Conservation (phyloP, 257 asterid species). For the Parsonsia alboflavescens region DNA sequence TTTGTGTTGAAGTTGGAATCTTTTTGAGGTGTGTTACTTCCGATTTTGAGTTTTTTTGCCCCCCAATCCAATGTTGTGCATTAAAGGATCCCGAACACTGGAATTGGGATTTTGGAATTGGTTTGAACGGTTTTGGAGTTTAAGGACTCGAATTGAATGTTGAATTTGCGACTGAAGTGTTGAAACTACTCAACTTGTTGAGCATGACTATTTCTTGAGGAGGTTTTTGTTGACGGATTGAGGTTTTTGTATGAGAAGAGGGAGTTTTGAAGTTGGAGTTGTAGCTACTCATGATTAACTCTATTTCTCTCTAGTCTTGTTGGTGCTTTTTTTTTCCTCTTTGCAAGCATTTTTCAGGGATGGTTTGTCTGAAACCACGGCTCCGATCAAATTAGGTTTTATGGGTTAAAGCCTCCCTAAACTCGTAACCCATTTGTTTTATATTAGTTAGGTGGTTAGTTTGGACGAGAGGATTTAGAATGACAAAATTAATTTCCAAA, state of each 20-base stretch:
- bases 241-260: no score
- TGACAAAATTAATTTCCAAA: no score
- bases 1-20: conserved; percentile 17
- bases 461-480: no score
- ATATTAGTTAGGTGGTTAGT: no score
- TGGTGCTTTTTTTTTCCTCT: conserved; percentile 2
- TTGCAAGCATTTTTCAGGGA: conserved; percentile 23
- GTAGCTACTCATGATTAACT: not conserved
- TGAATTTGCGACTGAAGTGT: not conserved
- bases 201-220: not conserved
- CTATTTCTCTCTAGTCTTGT: conserved; percentile 2
- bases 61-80: no score
- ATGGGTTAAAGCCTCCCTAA: no score
- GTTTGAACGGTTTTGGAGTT: not conserved
- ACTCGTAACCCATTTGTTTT: no score
- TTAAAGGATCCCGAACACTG: conserved; percentile 6
- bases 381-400: no score
- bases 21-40: conserved; percentile 23
- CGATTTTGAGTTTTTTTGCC: not conserved
- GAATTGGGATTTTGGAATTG: conserved; percentile 18
- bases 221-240: conserved; percentile 11
- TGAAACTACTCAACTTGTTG: not conserved
- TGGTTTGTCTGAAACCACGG: conserved; percentile 98
- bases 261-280: conserved; percentile 12
- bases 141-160: not conserved